These are phyloP conservation scores for Posidonia oceanica DNA, from an alignment of 116 monocot species.

Conservation along the genomic window DNA sequence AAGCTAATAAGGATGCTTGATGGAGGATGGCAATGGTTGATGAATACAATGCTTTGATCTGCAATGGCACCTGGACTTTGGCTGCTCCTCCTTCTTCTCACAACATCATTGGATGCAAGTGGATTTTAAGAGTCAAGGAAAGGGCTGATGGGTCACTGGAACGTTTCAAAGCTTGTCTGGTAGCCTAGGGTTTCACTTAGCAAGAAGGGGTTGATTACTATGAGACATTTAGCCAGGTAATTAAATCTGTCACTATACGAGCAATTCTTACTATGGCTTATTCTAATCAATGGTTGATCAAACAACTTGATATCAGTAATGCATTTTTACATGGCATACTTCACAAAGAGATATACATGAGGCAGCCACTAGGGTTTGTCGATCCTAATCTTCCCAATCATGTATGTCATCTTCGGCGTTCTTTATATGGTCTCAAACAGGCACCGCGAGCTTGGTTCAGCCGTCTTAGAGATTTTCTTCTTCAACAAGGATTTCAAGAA, in stretches of 20 bases:
- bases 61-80: too few species aligned
- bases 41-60: too few species aligned
- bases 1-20: too few species aligned
- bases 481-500: neutral
- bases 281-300: neutral
- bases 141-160: neutral
- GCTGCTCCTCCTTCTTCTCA: too few species aligned
- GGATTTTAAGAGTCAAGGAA: neutral
- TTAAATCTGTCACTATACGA: neutral
- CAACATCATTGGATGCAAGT: neutral
- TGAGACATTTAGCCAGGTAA: neutral
- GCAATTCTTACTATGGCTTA: neutral
- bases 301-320: neutral
- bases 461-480: neutral
- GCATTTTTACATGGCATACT: too few species aligned
- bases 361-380: too few species aligned
- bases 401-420: too few species aligned
- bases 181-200: neutral
- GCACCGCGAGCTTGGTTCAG: neutral
- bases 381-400: too few species aligned
- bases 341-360: too few species aligned
- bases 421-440: neutral
- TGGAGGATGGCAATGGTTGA: too few species aligned
- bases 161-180: neutral
- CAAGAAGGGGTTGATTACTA: neutral